These are phyloP conservation scores for Boletus sensibilis DNA, from an alignment of 768 basidiomycete genomes.

Conservation along the genomic window DNA sequence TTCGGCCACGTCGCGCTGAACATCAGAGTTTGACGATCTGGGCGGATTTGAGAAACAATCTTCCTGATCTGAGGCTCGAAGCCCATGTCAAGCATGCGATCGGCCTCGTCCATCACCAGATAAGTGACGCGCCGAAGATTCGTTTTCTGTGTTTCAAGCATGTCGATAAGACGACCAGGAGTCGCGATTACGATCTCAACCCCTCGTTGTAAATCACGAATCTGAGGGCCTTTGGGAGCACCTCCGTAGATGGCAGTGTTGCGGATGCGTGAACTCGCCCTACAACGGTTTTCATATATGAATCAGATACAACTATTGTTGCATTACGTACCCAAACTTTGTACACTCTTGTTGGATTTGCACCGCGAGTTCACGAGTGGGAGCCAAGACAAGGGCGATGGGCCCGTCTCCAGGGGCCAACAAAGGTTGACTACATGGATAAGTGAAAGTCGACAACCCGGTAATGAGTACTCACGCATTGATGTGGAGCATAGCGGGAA, in stretches of 20 bases:
- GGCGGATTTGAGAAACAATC: conserved; percentile 95
- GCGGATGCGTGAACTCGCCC: conserved; percentile 89
- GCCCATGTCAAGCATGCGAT: conserved; percentile 99
- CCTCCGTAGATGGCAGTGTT: conserved; percentile 99
- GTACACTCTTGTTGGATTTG: conserved; percentile 99
- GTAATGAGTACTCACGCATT: conserved; percentile 72
- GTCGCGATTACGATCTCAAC: conserved; percentile 99
- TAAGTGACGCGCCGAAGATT: conserved; percentile 96
- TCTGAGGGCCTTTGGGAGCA: conserved; percentile 97
- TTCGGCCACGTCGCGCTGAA: conserved; percentile 99
- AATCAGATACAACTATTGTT: neutral
- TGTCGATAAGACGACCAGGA: conserved; percentile 98
- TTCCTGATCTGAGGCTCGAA: conserved; percentile 99
- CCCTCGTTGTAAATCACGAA: conserved; percentile 94
- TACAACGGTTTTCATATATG: conserved; percentile 27
- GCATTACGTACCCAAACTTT: conserved; percentile 81
- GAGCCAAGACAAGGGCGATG: conserved; percentile 94
- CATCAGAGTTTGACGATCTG: conserved; percentile 98
- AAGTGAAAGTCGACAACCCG: neutral
- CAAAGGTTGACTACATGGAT: conserved; percentile 72
- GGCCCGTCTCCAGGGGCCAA: conserved; percentile 94
- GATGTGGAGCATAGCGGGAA: conserved; percentile 99
- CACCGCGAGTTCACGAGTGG: conserved; percentile 97
- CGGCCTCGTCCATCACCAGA: conserved; percentile 98
- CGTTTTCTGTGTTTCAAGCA: conserved; percentile 96